Percentiles rank a stretch among this genome's conserved stretches.
Conservation (phyloP, 2,329 filamentous ascomycete genomes). For the Aureobasidium sp. region DNA sequence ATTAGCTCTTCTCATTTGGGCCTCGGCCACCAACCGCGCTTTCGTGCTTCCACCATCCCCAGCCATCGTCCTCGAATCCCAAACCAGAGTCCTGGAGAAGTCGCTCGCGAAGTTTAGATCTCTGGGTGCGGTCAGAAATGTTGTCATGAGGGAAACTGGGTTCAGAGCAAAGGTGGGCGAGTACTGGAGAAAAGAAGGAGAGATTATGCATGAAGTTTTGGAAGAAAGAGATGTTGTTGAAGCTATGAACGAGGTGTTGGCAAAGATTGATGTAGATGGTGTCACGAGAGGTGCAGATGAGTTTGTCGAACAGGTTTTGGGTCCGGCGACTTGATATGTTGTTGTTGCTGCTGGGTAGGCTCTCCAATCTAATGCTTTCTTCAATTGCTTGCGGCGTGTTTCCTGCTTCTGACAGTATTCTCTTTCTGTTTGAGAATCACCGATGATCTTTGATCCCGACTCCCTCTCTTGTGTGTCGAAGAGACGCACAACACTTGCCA, state of each 20-base stretch:
- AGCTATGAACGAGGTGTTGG: slow-evolving; percentile 59
- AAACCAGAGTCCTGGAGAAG: slow-evolving; percentile 48
- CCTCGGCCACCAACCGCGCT: slow-evolving; percentile 71
- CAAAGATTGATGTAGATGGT: slow-evolving; percentile 53
- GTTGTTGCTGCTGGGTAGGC: not conserved
- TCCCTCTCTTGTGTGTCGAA: too few species aligned
- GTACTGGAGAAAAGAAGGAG: slow-evolving; percentile 76
- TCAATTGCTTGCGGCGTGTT: too few species aligned
- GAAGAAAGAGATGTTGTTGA: slow-evolving; percentile 69
- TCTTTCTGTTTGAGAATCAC: too few species aligned
- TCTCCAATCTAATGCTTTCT: too few species aligned
- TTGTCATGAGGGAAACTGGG: slow-evolving; percentile 62
- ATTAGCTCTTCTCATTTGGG: slow-evolving; percentile 60
- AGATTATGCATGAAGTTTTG: slow-evolving; percentile 64
- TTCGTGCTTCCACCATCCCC: slow-evolving; percentile 56
- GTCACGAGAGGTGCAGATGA: slow-evolving; percentile 57
- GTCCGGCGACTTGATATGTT: not conserved
- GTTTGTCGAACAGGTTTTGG: slow-evolving; percentile 37
- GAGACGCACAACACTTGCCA: too few species aligned
- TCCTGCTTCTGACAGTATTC: too few species aligned
- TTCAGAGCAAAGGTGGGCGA: slow-evolving; percentile 57
- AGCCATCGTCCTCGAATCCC: slow-evolving; percentile 58
- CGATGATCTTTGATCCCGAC: too few species aligned
- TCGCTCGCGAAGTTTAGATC: slow-evolving; percentile 62
- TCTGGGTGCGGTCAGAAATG: slow-evolving; percentile 70